A percentile compares a stretch with the other conserved stretches of the same genome.
phyloP scores from a whole-genome alignment of 768 basidiomycete species.

The Lactarius hatsudake region DNA sequence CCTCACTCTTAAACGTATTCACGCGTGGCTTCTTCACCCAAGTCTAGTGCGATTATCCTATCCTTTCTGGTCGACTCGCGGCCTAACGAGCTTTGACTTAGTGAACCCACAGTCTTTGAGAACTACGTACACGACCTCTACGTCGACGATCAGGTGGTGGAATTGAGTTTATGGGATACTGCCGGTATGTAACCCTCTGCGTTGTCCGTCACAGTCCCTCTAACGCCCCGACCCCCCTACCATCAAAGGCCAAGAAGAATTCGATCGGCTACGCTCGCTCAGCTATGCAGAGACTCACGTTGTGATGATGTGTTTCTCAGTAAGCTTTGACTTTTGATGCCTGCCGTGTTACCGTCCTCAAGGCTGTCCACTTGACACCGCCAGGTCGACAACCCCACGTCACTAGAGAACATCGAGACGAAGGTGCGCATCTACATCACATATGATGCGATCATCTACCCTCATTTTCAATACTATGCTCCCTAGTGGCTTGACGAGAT shows the following conservation, averaged over 20 bases:
- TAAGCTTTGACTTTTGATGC: constrained; percentile 36
- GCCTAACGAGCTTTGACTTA: constrained; percentile 32
- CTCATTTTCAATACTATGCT: constrained; percentile 6
- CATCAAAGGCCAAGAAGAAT: constrained; percentile 86
- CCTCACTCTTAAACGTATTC: constrained; percentile 83
- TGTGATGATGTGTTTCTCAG: constrained; percentile 95
- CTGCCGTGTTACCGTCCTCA: constrained; percentile 21
- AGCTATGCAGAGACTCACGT: constrained; percentile 97
- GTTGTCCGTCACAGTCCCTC: background rate
- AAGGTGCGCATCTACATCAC: constrained; percentile 51
- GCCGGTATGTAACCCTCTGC: constrained; percentile 59
- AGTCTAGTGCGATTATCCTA: constrained; percentile 67
- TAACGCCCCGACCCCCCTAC: constrained; percentile 26
- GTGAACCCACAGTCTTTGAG: constrained; percentile 94
- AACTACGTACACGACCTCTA: constrained; percentile 91
- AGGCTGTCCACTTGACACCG: background rate
- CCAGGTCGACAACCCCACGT: constrained; percentile 91
- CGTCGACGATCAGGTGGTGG: constrained; percentile 84
- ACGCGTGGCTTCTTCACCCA: constrained; percentile 91
- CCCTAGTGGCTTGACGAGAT: constrained; percentile 91
- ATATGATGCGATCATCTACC: constrained; percentile 9
- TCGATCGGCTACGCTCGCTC: constrained; percentile 89
- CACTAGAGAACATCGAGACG: constrained; percentile 91
- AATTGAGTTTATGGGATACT: constrained; percentile 96
- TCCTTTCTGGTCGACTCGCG: background rate